A percentile compares a stretch with the other conserved stretches of the same genome.
These are phyloP conservation scores for Pilaira anomala DNA, from an alignment of 192 early-diverging fungal species.

Conservation along the genomic window DNA sequence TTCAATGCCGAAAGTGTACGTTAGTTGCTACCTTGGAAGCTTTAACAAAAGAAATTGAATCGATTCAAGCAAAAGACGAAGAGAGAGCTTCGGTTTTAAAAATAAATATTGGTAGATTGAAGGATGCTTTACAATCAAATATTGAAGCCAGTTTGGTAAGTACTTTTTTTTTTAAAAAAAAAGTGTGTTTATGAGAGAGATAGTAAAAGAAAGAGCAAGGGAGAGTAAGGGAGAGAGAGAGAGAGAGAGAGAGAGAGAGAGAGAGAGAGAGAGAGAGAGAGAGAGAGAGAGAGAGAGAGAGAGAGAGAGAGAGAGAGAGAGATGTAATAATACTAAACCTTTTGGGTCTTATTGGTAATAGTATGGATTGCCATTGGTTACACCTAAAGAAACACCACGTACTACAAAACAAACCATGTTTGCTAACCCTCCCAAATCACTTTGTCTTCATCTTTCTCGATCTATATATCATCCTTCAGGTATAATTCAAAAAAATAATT, in stretches of 20 bases:
- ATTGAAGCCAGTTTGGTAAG: conserved; percentile 48
- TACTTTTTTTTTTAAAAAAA: too few species aligned
- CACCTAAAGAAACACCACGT: conserved; percentile 25
- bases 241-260: too few species aligned
- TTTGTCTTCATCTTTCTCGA: conserved; percentile 85
- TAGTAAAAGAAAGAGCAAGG: too few species aligned
- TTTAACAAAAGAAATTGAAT: conserved; percentile 29
- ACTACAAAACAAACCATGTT: conserved; percentile 83
- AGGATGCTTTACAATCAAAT: conserved; percentile 38
- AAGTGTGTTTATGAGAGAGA: too few species aligned
- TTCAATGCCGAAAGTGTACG: conserved; percentile 63
- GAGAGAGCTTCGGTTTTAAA: conserved; percentile 20
- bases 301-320: too few species aligned
- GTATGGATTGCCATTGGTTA: conserved; percentile 33
- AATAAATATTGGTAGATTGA: conserved; percentile 35
- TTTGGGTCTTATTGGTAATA: not conserved
- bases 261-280: too few species aligned
- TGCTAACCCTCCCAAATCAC: conserved; percentile 75
- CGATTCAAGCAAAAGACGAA: conserved; percentile 6
- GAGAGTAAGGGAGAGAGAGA: too few species aligned
- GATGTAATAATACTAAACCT: too few species aligned
- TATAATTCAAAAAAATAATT: conserved; percentile 73
- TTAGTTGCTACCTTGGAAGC: conserved; percentile 46
- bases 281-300: not conserved
- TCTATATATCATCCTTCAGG: conserved; percentile 73